phyloP scores from a whole-genome alignment of 768 basidiomycete species.

The Hortiboletus campestris region DNA sequence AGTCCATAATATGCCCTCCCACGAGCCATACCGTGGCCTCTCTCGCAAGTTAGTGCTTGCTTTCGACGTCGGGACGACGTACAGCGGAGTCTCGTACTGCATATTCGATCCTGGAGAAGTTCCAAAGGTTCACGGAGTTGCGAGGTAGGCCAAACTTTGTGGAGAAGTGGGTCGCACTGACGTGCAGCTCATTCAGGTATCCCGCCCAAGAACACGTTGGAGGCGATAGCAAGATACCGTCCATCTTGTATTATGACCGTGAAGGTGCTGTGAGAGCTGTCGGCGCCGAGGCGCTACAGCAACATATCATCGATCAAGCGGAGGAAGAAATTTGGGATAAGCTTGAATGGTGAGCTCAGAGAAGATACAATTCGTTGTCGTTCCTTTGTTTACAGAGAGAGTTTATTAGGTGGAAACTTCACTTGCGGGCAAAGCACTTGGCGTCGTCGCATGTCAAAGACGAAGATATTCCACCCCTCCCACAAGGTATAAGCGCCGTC shows the following conservation, averaged over 20 bases:
- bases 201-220: constrained; percentile 47
- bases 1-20: constrained; percentile 22
- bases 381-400: not conserved
- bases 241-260: constrained; percentile 46
- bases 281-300: constrained; percentile 37
- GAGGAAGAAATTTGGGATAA: constrained; percentile 4
- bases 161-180: not conserved
- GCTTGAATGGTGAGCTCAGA: constrained; percentile 1
- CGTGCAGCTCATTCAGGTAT: constrained; percentile 31
- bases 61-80: constrained; percentile 46
- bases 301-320: not conserved
- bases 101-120: constrained; percentile 36
- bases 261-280: constrained; percentile 39
- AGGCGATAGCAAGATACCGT: constrained; percentile 49
- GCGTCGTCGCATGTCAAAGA: constrained; percentile 22
- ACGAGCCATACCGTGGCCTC: constrained; percentile 35
- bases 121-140: constrained; percentile 28
- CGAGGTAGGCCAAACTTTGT: constrained; percentile 18
- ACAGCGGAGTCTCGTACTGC: constrained; percentile 39
- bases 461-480: constrained; percentile 22
- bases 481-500: constrained; percentile 16
- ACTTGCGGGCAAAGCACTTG: constrained; percentile 32
- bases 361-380: not conserved
- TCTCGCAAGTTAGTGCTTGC: constrained; percentile 43
- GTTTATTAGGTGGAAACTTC: constrained; percentile 19